These are phyloP conservation scores for Aspergillus hortae DNA, from an alignment of 2,329 filamentous ascomycete genomes.

Conservation along the genomic window DNA sequence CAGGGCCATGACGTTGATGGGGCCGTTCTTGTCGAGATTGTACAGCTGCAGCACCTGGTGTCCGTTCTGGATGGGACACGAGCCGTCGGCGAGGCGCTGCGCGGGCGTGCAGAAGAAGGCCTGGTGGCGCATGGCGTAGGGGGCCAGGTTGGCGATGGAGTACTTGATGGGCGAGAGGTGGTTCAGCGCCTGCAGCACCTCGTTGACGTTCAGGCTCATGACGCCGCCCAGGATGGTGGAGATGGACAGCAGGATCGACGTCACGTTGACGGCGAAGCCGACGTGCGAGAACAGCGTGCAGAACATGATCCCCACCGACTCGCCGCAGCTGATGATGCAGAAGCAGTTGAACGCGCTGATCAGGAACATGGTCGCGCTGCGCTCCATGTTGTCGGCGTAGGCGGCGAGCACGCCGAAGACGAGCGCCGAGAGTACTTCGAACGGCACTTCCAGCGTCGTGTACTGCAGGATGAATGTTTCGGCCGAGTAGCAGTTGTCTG, in stretches of 20 bases:
- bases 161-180: conserved; percentile 71
- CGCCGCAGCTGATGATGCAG: conserved; percentile 69
- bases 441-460: conserved; percentile 66
- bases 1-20: conserved; percentile 60
- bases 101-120: conserved; percentile 60
- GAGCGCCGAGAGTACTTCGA: conserved; percentile 63
- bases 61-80: conserved; percentile 63
- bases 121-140: conserved; percentile 60
- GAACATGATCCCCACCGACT: conserved; percentile 75
- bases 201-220: conserved; percentile 66
- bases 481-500: conserved; percentile 67
- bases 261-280: conserved; percentile 72
- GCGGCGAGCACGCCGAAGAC: conserved; percentile 63
- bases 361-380: conserved; percentile 63
- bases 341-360: conserved; percentile 66
- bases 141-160: conserved; percentile 62
- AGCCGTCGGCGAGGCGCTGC: conserved; percentile 58
- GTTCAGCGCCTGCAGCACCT: conserved; percentile 64
- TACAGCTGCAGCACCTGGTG: conserved; percentile 66
- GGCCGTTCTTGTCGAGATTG: conserved; percentile 59
- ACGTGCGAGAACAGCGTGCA: conserved; percentile 72
- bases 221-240: conserved; percentile 69
- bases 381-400: conserved; percentile 63
- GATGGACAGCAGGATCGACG: conserved; percentile 65
- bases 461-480: conserved; percentile 70